A percentile compares a stretch with the other conserved stretches of the same genome.
These are phyloP conservation scores for Gnetum montanum DNA, from an alignment of 75 land plant genomes.

Conservation along the genomic window DNA sequence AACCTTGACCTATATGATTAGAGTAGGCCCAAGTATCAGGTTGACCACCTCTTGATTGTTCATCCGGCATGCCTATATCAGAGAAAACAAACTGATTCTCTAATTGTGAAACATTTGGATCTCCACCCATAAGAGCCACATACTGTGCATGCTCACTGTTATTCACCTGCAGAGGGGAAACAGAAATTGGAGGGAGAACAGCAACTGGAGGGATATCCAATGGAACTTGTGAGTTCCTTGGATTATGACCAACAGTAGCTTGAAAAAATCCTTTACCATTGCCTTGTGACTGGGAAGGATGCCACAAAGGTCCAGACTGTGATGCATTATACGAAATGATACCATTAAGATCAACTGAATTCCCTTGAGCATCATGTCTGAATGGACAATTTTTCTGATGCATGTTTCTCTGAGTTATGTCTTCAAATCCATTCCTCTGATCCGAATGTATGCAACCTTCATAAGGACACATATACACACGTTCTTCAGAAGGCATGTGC, in stretches of 20 bases:
- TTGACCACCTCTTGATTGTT: slow-evolving; percentile 4
- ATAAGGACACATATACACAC: slow-evolving; percentile 19
- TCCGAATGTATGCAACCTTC: slow-evolving; percentile 26
- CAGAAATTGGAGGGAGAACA: slow-evolving; percentile 8
- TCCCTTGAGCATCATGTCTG: slow-evolving; percentile 15
- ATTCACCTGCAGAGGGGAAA: slow-evolving; percentile 7
- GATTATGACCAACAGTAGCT: slow-evolving; percentile 4
- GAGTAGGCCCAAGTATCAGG: background rate
- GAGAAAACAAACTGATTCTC: slow-evolving; percentile 7
- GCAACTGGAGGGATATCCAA: slow-evolving; percentile 1
- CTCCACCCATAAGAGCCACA: slow-evolving; percentile 13
- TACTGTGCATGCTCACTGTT: slow-evolving; percentile 9
- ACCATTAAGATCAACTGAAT: background rate
- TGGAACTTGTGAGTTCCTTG: slow-evolving; percentile 7
- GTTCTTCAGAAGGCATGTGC: slow-evolving; percentile 11
- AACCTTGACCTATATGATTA: background rate
- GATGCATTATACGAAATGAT: background rate
- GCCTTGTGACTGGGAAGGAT: background rate
- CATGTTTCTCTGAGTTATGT: slow-evolving; percentile 14
- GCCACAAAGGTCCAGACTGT: background rate
- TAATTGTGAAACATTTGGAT: slow-evolving; percentile 7
- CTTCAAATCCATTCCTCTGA: slow-evolving; percentile 20
- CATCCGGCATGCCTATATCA: slow-evolving; percentile 5
- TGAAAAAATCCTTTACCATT: slow-evolving; percentile 15
- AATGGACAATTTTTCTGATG: slow-evolving; percentile 21